Conservation (phyloP, 192 early-diverging fungal genomes). For the Cladochytrium replicatum region DNA sequence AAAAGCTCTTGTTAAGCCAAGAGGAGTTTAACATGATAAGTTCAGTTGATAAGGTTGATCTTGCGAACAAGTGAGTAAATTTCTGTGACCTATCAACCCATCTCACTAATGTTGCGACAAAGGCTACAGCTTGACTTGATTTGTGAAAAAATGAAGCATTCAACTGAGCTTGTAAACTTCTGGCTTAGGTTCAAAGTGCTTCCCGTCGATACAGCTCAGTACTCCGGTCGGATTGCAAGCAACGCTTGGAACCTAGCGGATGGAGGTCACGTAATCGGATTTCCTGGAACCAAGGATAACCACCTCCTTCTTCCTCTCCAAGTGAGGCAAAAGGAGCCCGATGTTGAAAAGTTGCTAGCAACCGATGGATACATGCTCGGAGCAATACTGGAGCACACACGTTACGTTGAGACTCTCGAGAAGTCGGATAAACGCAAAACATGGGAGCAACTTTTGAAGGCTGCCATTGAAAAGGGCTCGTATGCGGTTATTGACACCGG, state of each 20-base stretch:
- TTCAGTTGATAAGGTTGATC: constrained; percentile 5
- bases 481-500: constrained; percentile 10
- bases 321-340: not conserved
- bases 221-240: not conserved
- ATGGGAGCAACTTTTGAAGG: not conserved
- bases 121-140: constrained; percentile 3
- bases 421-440: no score
- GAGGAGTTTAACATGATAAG: constrained; percentile 1
- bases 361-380: constrained; percentile 6
- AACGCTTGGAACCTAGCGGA: constrained; percentile 5
- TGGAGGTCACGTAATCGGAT: constrained; percentile 2
- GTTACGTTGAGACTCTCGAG: not conserved
- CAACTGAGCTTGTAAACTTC: constrained; percentile 7
- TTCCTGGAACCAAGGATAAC: constrained; percentile 7
- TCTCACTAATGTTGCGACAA: no score
- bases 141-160: not conserved
- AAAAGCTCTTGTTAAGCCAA: not conserved
- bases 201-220: constrained; percentile 8
- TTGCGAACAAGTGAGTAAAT: constrained; percentile 8
- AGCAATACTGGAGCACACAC: not conserved
- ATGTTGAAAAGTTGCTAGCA: not conserved
- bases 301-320: constrained; percentile 1
- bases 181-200: constrained; percentile 7
- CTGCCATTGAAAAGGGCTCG: not conserved
- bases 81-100: no score